phyloP scores from a whole-genome alignment of 768 basidiomycete genomes.

The Kwoniella botswanensis region DNA sequence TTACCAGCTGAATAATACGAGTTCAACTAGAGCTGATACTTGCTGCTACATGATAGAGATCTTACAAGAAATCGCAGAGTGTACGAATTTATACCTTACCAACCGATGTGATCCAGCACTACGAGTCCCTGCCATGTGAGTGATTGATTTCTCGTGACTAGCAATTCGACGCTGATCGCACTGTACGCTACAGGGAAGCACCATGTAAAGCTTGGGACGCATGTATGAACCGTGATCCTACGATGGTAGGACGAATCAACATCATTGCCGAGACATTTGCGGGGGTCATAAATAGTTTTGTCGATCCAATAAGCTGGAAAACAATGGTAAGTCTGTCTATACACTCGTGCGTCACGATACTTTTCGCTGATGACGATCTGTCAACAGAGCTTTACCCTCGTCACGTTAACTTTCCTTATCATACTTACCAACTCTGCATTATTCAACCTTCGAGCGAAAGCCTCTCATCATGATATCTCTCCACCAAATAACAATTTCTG shows the following conservation, averaged over 20 bases:
- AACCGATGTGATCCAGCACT: constrained; percentile 75
- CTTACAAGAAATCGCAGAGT: constrained; percentile 88
- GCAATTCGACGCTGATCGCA: not conserved
- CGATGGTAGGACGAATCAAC: constrained; percentile 81
- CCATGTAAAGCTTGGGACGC: constrained; percentile 89
- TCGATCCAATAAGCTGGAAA: constrained; percentile 97
- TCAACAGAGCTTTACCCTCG: constrained; percentile 55
- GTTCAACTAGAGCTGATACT: not conserved
- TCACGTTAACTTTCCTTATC: constrained; percentile 54
- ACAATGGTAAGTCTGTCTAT: constrained; percentile 71
- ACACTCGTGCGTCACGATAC: not conserved
- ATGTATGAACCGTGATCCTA: constrained; percentile 94
- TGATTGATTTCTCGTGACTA: not conserved
- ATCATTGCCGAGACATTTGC: constrained; percentile 94
- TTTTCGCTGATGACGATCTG: not conserved
- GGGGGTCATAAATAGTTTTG: constrained; percentile 93
- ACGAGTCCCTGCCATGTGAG: constrained; percentile 80
- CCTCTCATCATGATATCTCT: constrained; percentile 13
- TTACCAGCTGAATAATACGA: constrained; percentile 14
- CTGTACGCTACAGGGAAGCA: constrained; percentile 61
- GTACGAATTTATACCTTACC: constrained; percentile 76
- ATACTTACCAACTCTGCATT: constrained; percentile 57
- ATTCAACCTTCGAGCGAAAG: constrained; percentile 48
- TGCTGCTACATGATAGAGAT: constrained; percentile 64
- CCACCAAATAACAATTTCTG: constrained; percentile 13